Conservation (phyloP, 129 eudicot species). For the Artemisia argyi region DNA sequence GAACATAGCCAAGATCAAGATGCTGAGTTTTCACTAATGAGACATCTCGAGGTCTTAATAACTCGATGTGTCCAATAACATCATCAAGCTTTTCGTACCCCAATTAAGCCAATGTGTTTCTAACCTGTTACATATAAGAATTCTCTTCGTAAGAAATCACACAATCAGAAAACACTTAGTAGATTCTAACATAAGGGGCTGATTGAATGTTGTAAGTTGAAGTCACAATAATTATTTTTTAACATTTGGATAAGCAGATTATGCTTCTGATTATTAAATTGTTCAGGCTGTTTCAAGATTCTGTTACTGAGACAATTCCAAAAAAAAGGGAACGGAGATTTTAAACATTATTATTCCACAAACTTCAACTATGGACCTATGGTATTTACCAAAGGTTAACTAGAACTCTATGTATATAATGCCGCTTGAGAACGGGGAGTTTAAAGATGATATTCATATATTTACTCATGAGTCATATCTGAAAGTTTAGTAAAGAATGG, state of each 20-base stretch:
- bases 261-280: background rate
- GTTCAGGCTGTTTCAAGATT: too few species aligned
- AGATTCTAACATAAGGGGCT: too few species aligned
- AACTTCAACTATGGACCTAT: background rate
- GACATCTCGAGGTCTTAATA: constrained; percentile 86
- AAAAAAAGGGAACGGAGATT: background rate
- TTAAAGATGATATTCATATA: background rate
- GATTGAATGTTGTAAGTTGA: background rate
- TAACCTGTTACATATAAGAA: constrained; percentile 53
- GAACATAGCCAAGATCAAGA: constrained; percentile 84
- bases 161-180: too few species aligned
- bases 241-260: background rate
- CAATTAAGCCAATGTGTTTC: constrained; percentile 94
- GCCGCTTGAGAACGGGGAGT: background rate
- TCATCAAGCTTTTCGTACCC: constrained; percentile 98
- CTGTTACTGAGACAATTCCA: too few species aligned
- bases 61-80: constrained; percentile 87
- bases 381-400: background rate
- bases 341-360: background rate
- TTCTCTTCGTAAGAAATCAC: background rate
- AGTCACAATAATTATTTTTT: background rate
- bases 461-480: background rate
- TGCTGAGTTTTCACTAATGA: constrained; percentile 97
- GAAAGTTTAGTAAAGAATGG: background rate
- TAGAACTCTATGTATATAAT: background rate